Evolutionary conservation across 768 basidiomycete genomes (phyloP).

Genomic region (Strobilomyces dryophilus): DNA sequence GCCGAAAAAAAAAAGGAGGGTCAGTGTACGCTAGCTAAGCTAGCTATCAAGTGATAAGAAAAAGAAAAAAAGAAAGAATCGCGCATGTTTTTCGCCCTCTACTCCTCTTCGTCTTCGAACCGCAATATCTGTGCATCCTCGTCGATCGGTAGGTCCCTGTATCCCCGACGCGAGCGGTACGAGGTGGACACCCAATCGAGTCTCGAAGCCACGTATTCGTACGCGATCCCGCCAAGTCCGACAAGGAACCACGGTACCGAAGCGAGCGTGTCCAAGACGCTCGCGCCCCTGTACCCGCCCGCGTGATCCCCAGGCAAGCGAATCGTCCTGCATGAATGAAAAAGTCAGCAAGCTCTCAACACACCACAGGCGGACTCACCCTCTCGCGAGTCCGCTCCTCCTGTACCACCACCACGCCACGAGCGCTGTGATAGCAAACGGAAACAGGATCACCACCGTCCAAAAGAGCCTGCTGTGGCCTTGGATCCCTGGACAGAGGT

Average conservation of each 20-base stretch:
- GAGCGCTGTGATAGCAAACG: constrained; percentile 71
- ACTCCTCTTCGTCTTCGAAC: constrained; percentile 73
- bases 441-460: constrained; percentile 70
- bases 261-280: constrained; percentile 66
- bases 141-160: constrained; percentile 74
- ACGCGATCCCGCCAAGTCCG: constrained; percentile 71
- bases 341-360: constrained; percentile 1
- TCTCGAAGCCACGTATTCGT: constrained; percentile 55
- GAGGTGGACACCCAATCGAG: constrained; percentile 36
- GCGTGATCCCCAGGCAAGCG: constrained; percentile 59
- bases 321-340: constrained; percentile 51
- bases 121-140: constrained; percentile 85
- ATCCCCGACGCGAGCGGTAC: constrained; percentile 57
- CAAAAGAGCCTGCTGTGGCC: constrained; percentile 81
- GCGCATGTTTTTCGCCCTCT: neutral
- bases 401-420: constrained; percentile 81
- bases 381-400: constrained; percentile 65
- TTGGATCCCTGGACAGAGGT: constrained; percentile 78
- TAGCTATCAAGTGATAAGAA: too few species aligned
- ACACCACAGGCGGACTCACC: constrained; percentile 44
- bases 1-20: too few species aligned
- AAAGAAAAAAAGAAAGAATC: neutral
- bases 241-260: constrained; percentile 89
- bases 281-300: constrained; percentile 29
- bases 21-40: too few species aligned